Evolutionary conservation across 2,329 filamentous ascomycete species (phyloP).

Genomic region (Fusarium sterilihyphosum): DNA sequence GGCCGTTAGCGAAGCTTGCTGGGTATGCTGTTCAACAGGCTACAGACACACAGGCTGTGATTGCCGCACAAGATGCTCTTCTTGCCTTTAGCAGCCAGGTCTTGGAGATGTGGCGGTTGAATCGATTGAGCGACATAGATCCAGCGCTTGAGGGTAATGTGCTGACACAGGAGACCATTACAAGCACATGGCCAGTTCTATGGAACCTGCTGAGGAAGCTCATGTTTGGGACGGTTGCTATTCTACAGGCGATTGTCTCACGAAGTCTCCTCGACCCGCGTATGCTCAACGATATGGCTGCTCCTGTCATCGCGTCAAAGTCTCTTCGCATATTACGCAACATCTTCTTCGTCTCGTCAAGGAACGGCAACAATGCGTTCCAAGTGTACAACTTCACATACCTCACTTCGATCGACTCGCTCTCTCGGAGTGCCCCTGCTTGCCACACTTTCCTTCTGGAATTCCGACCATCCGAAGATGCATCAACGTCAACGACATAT

Average conservation of each 20-base stretch:
- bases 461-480: constrained; percentile 59
- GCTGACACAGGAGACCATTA: constrained; percentile 72
- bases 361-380: constrained; percentile 77
- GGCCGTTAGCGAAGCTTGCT: constrained; percentile 72
- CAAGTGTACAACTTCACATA: constrained; percentile 88
- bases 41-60: constrained; percentile 53
- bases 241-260: constrained; percentile 78
- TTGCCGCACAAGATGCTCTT: constrained; percentile 68
- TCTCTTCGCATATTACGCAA: constrained; percentile 79
- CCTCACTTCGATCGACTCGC: constrained; percentile 82
- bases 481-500: constrained; percentile 38
- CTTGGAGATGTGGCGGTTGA: constrained; percentile 77
- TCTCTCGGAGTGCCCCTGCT: constrained; percentile 75
- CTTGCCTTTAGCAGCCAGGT: constrained; percentile 73
- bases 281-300: constrained; percentile 57
- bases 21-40: constrained; percentile 71
- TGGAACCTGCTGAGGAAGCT: constrained; percentile 81
- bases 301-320: constrained; percentile 74
- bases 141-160: constrained; percentile 69
- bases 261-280: constrained; percentile 65
- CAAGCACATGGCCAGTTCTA: constrained; percentile 74
- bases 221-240: constrained; percentile 78
- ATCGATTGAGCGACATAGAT: constrained; percentile 78
- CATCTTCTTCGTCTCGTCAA: constrained; percentile 82
- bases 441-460: constrained; percentile 73